Base-by-base conservation (phyloP, 1,284 basidiomycete species). In the Moesziomyces parantarcticus region DNA sequence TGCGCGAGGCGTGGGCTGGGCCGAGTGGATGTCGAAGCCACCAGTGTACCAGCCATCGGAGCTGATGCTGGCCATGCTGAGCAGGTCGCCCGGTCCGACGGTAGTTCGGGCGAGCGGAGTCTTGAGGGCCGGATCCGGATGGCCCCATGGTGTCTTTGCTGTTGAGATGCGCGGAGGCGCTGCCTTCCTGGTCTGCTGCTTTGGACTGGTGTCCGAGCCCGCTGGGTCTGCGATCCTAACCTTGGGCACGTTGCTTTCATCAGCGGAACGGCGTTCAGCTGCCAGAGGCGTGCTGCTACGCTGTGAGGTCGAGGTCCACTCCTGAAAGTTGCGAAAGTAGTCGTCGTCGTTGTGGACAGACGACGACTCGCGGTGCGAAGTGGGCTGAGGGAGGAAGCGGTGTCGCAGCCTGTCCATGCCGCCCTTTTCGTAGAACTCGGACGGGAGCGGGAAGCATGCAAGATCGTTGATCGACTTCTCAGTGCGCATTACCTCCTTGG, bases 391-490 rank as follows among this genome's bases (percentile, higher is more conserved):
- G 10, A 74, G 51, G 61, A 89, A 98, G 23, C 92, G 89, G 59
- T 94, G 92, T 25, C 95, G 89, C 4, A 99, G 88, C 60, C 91
- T 88, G 80, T 93, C 90, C 79, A 99, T 88, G 2, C 96, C 96
- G 8, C 92, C 92, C n/a, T 92, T 90, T 81, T 94, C 92, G 83
- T 98, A 99, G 85, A 99, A 99, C 0, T 89, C 89, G 23, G 89
- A 86, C 0, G 96, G 95, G 1, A 99, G 87, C 5, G 96, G 95
- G 84, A 97, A 93, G 67, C 93, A 95, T 14, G 97, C 96, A 64
- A 97, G 90, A 64, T 94, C 91, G 80, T 99, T 99, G 84, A 99
- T 94, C 0, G 93, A 91, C 79, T 97, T 93, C 85, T 99, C 96
- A 0, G 96, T 96, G 26, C 94, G 90, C 53, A 99, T 90, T 13